Percentiles rank a stretch among this genome's conserved stretches.
Evolutionary conservation across 352 stramenopile genomes (phyloP).

Genomic region (Paralagenidium karlingii): DNA sequence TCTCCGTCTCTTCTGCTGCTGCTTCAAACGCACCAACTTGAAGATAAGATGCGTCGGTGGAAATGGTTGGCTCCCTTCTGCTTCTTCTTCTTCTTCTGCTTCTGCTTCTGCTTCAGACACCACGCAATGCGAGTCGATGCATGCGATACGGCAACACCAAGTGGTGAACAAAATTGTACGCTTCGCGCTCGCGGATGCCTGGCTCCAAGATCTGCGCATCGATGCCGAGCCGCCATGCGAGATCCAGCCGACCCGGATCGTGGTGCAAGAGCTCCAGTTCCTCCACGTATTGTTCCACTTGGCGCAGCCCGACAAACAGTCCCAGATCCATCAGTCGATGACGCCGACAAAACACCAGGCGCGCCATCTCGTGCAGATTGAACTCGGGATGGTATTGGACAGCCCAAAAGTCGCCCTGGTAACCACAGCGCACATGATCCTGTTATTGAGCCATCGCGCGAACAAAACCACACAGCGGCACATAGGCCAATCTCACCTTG

Average conservation of each 20-base stretch:
- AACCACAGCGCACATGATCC: background rate
- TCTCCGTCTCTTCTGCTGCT: too few species aligned
- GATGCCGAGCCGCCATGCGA: constrained; percentile 50
- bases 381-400: constrained; percentile 75
- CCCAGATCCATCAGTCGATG: constrained; percentile 43
- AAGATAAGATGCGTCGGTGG: too few species aligned
- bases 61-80: too few species aligned
- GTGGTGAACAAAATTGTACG: constrained; percentile 63
- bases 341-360: constrained; percentile 48
- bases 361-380: constrained; percentile 63
- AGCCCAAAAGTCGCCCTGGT: constrained; percentile 51
- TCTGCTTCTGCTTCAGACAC: too few species aligned
- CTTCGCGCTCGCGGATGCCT: constrained; percentile 43
- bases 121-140: constrained; percentile 2
- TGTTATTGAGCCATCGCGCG: background rate
- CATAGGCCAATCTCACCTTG: constrained; percentile 9
- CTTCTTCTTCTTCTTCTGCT: too few species aligned
- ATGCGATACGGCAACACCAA: constrained; percentile 45
- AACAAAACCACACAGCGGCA: background rate
- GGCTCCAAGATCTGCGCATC: constrained; percentile 60
- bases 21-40: too few species aligned
- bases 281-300: constrained; percentile 29
- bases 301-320: constrained; percentile 40
- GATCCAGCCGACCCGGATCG: constrained; percentile 33
- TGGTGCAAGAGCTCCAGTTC: constrained; percentile 39